Evolutionary conservation across 2,329 filamentous ascomycete genomes (phyloP), one percentile per base, ranked within the genome.

Genomic region (Phaeosphaeria sp.): DNA sequence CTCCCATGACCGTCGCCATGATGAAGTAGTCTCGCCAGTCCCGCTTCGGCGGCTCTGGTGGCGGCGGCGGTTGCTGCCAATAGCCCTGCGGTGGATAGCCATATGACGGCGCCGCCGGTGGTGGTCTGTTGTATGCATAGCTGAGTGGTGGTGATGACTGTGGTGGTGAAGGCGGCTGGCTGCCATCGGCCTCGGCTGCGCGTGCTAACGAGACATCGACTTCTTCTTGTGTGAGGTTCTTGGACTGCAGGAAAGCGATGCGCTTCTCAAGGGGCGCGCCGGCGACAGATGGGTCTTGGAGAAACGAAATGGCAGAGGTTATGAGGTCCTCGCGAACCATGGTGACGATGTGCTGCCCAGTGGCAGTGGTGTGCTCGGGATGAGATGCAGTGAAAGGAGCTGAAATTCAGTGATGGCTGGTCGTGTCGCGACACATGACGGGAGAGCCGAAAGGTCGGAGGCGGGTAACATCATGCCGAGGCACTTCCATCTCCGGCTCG

Each of bases 11-110:
- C 0, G 95, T 99, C 7, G 95, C 95, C 92, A 98, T 97, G 78
- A 99, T 98, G 79, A 99, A 99, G 91, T 93, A 98, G 75, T 99
- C 95, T 60, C 96, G 87, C 95, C 95, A 99, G 79, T 99, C 95
- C 72, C 95, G 85, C 74, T 88, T 89, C 2, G 93, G 93, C 2
- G 88, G 72, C 81, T 86, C 83, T 63, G 83, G 84, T n/a, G n/a
- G n/a, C 30, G 83, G 82, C 33, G 83, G 83, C 22, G 79, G 80
- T 64, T 84, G 80, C 60, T 74, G 76, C 82, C 82, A 84, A 69
- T 82, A 86, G 67, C 81, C 84, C 49, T 74, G 68, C 71, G 82
- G 81, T 48, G 79, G 81, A 71, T 84, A 84, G 55, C 81, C 81
- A 74, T 86, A 86, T 62, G 78, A 77, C 59, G 78, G 70, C 56